phyloP scores from a whole-genome alignment of 2,329 filamentous ascomycete species.

The Passalora sequoiae region DNA sequence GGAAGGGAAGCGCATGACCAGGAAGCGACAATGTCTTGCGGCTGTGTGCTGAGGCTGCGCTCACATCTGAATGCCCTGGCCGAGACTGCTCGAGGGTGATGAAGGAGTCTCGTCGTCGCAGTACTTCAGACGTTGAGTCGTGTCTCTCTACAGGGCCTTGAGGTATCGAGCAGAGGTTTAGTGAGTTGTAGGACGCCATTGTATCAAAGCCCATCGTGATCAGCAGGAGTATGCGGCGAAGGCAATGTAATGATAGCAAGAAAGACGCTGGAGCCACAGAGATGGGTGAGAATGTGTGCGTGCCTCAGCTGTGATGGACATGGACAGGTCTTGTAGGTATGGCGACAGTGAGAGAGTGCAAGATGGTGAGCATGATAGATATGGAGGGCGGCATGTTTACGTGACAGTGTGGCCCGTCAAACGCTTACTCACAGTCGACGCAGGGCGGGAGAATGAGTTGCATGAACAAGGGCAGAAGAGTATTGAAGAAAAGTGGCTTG shows the following conservation, averaged over 20 bases:
- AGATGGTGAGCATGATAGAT: slow-evolving; percentile 4
- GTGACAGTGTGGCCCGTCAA: neutral
- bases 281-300: neutral
- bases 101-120: slow-evolving; percentile 22
- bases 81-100: slow-evolving; percentile 11
- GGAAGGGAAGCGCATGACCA: slow-evolving; percentile 24
- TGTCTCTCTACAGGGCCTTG: slow-evolving; percentile 5
- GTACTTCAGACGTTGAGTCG: slow-evolving; percentile 9
- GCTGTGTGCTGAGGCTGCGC: slow-evolving; percentile 12
- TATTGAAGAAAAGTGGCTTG: neutral
- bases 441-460: slow-evolving; percentile 6
- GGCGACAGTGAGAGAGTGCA: slow-evolving; percentile 1
- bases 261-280: neutral
- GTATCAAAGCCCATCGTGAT: slow-evolving; percentile 22
- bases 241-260: neutral
- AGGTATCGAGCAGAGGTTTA: slow-evolving; percentile 12
- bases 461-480: slow-evolving; percentile 2
- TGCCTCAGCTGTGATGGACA: slow-evolving; percentile 14
- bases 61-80: slow-evolving; percentile 9
- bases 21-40: slow-evolving; percentile 20
- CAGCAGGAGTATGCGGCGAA: neutral
- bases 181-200: slow-evolving; percentile 20
- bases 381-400: slow-evolving; percentile 3
- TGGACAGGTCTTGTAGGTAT: neutral
- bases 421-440: slow-evolving; percentile 11